Conservation (phyloP, 1,284 basidiomycete genomes). For the Melampsora abietis-canadensis region DNA sequence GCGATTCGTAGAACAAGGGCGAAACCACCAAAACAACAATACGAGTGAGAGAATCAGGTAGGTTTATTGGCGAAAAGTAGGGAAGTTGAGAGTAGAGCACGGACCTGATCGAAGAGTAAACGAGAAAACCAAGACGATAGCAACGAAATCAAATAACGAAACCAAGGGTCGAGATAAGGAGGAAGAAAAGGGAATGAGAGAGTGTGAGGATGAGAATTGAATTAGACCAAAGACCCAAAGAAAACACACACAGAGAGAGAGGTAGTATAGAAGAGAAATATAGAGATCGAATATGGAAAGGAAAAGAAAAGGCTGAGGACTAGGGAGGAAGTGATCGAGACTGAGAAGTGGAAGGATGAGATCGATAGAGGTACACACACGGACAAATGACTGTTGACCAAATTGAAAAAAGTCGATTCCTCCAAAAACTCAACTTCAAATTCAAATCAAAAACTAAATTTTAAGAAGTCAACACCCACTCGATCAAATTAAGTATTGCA, state of each 20-base stretch:
- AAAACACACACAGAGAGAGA: conserved; percentile 45
- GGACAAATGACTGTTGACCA: too few species aligned
- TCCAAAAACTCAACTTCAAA: too few species aligned
- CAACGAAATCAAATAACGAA: conserved; percentile 26
- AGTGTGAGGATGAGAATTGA: conserved; percentile 34
- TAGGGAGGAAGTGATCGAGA: conserved; percentile 37
- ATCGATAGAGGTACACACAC: neutral
- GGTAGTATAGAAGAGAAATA: conserved; percentile 35
- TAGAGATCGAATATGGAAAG: conserved; percentile 15
- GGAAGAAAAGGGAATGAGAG: conserved; percentile 45
- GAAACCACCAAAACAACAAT: conserved; percentile 13
- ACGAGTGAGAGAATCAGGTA: conserved; percentile 4
- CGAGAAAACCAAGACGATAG: too few species aligned
- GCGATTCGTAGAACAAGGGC: neutral
- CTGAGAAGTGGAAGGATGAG: conserved; percentile 42
- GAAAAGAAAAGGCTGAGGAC: conserved; percentile 52
- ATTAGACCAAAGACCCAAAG: conserved; percentile 38
- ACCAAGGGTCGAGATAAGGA: conserved; percentile 44
- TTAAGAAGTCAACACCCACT: too few species aligned
- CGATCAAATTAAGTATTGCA: too few species aligned
- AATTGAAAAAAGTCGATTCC: too few species aligned
- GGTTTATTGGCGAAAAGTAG: conserved; percentile 11
- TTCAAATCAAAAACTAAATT: too few species aligned
- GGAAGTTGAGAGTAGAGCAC: conserved; percentile 32
- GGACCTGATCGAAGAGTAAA: too few species aligned